Evolutionary conservation across 495 filamentous ascomycete genomes (phyloP).

Genomic region (Sabuloglossum arenarium): DNA sequence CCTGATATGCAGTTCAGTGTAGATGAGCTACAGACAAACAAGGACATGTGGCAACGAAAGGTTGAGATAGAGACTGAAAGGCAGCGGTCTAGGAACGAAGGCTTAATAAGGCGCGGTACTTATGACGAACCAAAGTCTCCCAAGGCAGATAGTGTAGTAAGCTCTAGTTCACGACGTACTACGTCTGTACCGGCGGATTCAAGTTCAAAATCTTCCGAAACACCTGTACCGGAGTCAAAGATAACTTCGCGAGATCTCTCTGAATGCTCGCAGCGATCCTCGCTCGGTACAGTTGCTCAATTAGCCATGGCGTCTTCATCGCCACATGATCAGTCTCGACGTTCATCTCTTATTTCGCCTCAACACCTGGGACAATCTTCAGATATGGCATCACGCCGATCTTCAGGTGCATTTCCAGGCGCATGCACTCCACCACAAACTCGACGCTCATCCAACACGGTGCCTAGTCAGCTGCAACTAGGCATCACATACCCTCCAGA

Average conservation of each 20-base stretch:
- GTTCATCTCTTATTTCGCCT: neutral
- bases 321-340: neutral
- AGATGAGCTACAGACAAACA: conserved; percentile 57
- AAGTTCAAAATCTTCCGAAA: neutral
- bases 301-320: neutral
- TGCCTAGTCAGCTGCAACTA: conserved; percentile 2
- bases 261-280: neutral
- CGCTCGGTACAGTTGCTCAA: neutral
- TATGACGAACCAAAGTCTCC: conserved; percentile 19
- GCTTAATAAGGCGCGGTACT: neutral
- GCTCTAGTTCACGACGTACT: neutral
- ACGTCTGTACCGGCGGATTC: neutral
- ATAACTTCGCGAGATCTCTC: neutral
- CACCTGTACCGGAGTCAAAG: neutral
- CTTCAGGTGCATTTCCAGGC: neutral
- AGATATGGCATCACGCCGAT: neutral
- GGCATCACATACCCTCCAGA: neutral
- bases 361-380: neutral
- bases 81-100: conserved; percentile 1
- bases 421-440: neutral
- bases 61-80: conserved; percentile 32
- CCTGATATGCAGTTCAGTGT: conserved; percentile 67
- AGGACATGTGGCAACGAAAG: conserved; percentile 44
- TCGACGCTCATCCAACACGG: conserved; percentile 4
- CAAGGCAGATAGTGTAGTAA: conserved; percentile 9